phyloP scores from a whole-genome alignment of 2,329 filamentous ascomycete species.

The Hymenoscyphus repandus region DNA sequence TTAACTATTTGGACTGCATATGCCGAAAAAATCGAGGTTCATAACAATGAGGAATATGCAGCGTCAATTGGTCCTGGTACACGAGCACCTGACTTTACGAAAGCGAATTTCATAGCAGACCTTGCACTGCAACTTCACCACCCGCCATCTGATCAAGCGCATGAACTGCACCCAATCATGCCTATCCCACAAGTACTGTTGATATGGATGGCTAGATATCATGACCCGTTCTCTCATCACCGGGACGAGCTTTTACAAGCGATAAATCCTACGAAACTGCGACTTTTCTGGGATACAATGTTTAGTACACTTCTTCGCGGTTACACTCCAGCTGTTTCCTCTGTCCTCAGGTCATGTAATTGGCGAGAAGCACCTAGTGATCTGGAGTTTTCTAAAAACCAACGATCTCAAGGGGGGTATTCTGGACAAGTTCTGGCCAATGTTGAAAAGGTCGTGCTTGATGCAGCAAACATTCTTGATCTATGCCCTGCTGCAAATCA shows the following conservation, averaged over 20 bases:
- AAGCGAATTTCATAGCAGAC: conserved; percentile 73
- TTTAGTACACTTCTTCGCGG: conserved; percentile 71
- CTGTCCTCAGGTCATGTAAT: conserved; percentile 66
- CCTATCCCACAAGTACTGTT: conserved; percentile 74
- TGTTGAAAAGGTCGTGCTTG: conserved; percentile 65
- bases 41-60: conserved; percentile 47
- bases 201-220: conserved; percentile 73
- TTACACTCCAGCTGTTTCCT: conserved; percentile 60
- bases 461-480: conserved; percentile 64
- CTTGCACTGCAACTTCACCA: conserved; percentile 78
- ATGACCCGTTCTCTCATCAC: conserved; percentile 67
- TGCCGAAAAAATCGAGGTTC: conserved; percentile 39
- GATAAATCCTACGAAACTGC: conserved; percentile 68
- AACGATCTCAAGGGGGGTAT: conserved; percentile 53
- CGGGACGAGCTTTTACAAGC: conserved; percentile 57
- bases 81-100: conserved; percentile 58
- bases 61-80: conserved; percentile 62
- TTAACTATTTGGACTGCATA: conserved; percentile 52
- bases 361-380: conserved; percentile 70
- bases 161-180: conserved; percentile 28
- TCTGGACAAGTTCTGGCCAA: conserved; percentile 71
- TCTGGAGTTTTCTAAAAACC: conserved; percentile 55
- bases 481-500: conserved; percentile 61
- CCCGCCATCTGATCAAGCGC: conserved; percentile 39
- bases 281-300: conserved; percentile 81